Evolutionary conservation across 139 green algal species (phyloP).

Genomic region (Bryopsis sp.): DNA sequence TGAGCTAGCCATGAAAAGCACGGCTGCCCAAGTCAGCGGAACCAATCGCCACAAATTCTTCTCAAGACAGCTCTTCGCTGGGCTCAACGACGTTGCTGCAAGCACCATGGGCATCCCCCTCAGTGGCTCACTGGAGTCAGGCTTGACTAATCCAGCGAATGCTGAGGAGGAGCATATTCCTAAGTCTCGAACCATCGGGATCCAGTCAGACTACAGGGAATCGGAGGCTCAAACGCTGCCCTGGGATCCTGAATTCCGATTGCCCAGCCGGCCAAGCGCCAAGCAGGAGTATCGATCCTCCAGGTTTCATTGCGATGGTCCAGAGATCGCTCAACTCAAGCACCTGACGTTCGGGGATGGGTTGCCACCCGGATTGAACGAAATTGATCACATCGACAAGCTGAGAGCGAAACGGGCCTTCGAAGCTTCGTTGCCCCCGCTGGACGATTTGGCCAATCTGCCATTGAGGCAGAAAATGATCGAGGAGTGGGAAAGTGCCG

Average conservation of each 20-base stretch:
- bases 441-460: constrained; percentile 46
- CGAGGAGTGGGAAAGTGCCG: constrained; percentile 63
- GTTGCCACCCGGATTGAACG: constrained; percentile 33
- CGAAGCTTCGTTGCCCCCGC: constrained; percentile 57
- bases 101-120: neutral
- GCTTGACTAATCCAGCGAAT: neutral
- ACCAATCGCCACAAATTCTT: neutral
- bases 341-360: constrained; percentile 53
- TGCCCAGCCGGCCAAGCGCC: constrained; percentile 20
- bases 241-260: neutral
- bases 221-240: neutral
- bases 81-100: neutral
- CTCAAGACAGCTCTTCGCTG: neutral
- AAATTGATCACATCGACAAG: constrained; percentile 55
- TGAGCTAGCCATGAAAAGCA: neutral
- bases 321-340: constrained; percentile 58
- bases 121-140: neutral
- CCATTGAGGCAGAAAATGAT: constrained; percentile 61
- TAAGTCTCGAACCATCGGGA: neutral
- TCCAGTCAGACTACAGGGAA: constrained; percentile 10
- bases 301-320: constrained; percentile 38
- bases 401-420: constrained; percentile 65
- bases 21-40: no score
- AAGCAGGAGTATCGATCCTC: constrained; percentile 47
- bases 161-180: neutral